Percentiles rank a stretch among this genome's conserved stretches.
phyloP scores from a whole-genome alignment of 1,139 yeast species.

The Suhomyces bolitotheri region DNA sequence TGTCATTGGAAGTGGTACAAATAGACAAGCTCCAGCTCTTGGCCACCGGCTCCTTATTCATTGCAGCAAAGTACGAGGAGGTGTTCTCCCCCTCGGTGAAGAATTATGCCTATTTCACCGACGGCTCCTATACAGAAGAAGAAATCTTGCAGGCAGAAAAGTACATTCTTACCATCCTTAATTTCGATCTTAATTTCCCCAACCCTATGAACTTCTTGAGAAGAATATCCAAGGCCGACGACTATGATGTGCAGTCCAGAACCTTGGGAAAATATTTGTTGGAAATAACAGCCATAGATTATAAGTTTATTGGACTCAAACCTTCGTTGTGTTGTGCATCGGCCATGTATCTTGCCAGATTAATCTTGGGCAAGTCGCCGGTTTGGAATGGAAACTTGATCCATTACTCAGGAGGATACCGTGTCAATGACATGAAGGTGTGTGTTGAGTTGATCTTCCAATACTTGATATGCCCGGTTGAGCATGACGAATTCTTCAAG shows the following conservation, averaged over 20 bases:
- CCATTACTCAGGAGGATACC: slow-evolving; percentile 92
- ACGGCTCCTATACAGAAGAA: slow-evolving; percentile 78
- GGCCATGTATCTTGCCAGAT: slow-evolving; percentile 85
- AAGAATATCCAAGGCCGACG: slow-evolving; percentile 92
- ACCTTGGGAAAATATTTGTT: slow-evolving; percentile 87
- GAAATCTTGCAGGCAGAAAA: slow-evolving; percentile 88
- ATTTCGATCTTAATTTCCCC: slow-evolving; percentile 83
- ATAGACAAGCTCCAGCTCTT: slow-evolving; percentile 83
- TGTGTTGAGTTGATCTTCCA: slow-evolving; percentile 74
- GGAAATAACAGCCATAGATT: slow-evolving; percentile 80
- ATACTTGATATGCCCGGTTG: slow-evolving; percentile 79
- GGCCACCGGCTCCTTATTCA: slow-evolving; percentile 87
- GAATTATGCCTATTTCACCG: slow-evolving; percentile 87
- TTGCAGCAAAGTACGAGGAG: slow-evolving; percentile 95
- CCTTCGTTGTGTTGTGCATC: slow-evolving; percentile 91
- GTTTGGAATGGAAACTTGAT: slow-evolving; percentile 81
- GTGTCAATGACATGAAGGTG: slow-evolving; percentile 67
- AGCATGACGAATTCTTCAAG: slow-evolving; percentile 90
- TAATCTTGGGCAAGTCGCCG: slow-evolving; percentile 69
- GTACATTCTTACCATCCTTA: slow-evolving; percentile 70
- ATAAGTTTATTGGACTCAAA: slow-evolving; percentile 71
- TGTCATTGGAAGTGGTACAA: slow-evolving; percentile 77
- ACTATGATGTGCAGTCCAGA: slow-evolving; percentile 88
- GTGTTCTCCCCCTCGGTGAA: slow-evolving; percentile 87
- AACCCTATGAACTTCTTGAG: slow-evolving; percentile 93